Percentiles rank a stretch among this genome's conserved stretches.
These are phyloP conservation scores for Piromyces finnis DNA, from an alignment of 192 early-diverging fungal species.

Conservation along the genomic window DNA sequence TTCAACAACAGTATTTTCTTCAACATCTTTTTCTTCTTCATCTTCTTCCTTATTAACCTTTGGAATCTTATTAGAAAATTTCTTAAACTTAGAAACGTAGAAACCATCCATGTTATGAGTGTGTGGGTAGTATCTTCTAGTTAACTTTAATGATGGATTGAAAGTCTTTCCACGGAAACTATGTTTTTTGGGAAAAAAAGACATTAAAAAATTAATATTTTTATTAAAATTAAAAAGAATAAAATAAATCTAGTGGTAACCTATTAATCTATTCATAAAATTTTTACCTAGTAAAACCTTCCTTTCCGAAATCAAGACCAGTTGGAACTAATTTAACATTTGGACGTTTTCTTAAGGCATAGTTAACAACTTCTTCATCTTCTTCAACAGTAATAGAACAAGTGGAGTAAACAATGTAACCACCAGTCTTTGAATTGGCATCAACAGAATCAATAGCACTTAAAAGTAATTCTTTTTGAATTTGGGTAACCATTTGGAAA, in stretches of 20 bases:
- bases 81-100: slow-evolving; percentile 95
- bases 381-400: slow-evolving; percentile 96
- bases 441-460: slow-evolving; percentile 93
- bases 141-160: slow-evolving; percentile 62
- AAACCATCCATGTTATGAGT: slow-evolving; percentile 99
- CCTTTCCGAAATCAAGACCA: slow-evolving; percentile 81
- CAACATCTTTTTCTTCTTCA: slow-evolving; percentile 14
- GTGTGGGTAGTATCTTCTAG: slow-evolving; percentile 88
- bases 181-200: neutral
- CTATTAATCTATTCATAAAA: no score
- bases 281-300: slow-evolving; percentile 57
- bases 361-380: slow-evolving; percentile 93
- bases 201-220: slow-evolving; percentile 1
- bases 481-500: slow-evolving; percentile 75
- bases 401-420: slow-evolving; percentile 94
- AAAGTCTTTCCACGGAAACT: slow-evolving; percentile 77
- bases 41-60: slow-evolving; percentile 15
- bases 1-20: slow-evolving; percentile 7
- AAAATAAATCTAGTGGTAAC: no score
- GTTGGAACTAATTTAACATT: slow-evolving; percentile 83
- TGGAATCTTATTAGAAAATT: slow-evolving; percentile 70
- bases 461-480: slow-evolving; percentile 92
- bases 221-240: no score
- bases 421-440: slow-evolving; percentile 81
- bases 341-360: slow-evolving; percentile 82